phyloP scores from a whole-genome alignment of 192 early-diverging fungal species.

The Linnemannia exigua region DNA sequence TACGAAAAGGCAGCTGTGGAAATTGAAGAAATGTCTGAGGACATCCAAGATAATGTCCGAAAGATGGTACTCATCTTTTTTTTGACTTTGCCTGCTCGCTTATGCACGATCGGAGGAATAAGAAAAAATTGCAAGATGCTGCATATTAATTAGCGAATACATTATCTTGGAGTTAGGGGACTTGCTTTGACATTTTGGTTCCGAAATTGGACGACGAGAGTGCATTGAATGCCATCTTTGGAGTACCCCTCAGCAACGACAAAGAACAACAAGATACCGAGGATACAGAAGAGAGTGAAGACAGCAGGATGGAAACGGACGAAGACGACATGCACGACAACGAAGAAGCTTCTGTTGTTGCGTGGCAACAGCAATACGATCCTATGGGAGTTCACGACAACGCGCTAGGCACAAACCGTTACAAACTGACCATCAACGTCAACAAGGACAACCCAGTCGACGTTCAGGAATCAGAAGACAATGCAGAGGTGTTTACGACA shows the following conservation, averaged over 20 bases:
- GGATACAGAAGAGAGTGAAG: constrained; percentile 15
- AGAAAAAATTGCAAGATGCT: not conserved
- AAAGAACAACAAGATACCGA: constrained; percentile 3
- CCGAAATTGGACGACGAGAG: constrained; percentile 58
- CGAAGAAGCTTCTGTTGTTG: no score
- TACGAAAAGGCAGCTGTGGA: constrained; percentile 57
- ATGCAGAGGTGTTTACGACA: constrained; percentile 67
- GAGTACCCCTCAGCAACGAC: constrained; percentile 12
- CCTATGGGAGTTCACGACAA: constrained; percentile 62
- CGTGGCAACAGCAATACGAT: constrained; percentile 32
- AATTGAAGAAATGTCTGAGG: constrained; percentile 53
- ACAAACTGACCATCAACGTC: constrained; percentile 69
- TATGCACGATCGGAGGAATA: not conserved
- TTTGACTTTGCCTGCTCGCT: not conserved
- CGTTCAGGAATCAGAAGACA: constrained; percentile 67
- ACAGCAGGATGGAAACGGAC: not conserved
- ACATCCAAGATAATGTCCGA: constrained; percentile 58
- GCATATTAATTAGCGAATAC: not conserved
- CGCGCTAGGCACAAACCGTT: constrained; percentile 72
- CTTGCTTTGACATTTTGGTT: constrained; percentile 66
- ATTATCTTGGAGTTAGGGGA: constrained; percentile 31
- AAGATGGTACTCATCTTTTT: constrained; percentile 52
- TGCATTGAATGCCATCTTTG: constrained; percentile 51
- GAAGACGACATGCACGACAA: constrained; percentile 19
- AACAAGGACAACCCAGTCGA: constrained; percentile 64